Conservation (phyloP, 345 rosid species). For the Arabis alpina region DNA sequence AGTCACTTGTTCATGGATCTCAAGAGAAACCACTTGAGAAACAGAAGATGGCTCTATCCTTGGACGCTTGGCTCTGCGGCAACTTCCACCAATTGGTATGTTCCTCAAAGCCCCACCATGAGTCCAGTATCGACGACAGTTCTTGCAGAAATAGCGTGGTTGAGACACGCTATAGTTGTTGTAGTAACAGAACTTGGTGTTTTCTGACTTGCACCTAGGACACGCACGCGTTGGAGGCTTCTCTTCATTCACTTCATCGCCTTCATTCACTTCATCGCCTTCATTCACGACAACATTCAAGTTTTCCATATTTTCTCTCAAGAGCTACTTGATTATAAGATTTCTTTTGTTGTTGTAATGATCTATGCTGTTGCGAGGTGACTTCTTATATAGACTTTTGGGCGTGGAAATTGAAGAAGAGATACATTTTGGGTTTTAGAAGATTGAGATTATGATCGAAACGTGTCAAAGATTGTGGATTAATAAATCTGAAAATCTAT, state of each 20-base stretch:
- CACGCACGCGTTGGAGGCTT: slow-evolving; percentile 31
- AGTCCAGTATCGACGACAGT: slow-evolving; percentile 41
- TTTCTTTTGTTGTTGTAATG: slow-evolving; percentile 4
- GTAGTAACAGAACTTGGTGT: slow-evolving; percentile 38
- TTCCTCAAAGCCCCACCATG: slow-evolving; percentile 38
- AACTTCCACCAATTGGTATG: slow-evolving; percentile 38
- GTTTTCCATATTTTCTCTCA: slow-evolving; percentile 16
- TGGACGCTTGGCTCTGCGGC: slow-evolving; percentile 12
- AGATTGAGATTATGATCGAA: slow-evolving; percentile 10
- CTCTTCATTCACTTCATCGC: slow-evolving; percentile 22
- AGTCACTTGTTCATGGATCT: neutral
- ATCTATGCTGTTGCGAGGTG: neutral
- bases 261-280: slow-evolving; percentile 18
- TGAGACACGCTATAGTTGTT: slow-evolving; percentile 38
- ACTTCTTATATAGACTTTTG: slow-evolving; percentile 6
- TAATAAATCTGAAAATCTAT: slow-evolving; percentile 13
- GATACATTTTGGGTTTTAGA: slow-evolving; percentile 9
- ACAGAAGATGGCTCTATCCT: slow-evolving; percentile 5
- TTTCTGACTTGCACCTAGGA: slow-evolving; percentile 35
- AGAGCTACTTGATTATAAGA: neutral
- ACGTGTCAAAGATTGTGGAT: slow-evolving; percentile 30
- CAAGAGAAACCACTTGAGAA: slow-evolving; percentile 9
- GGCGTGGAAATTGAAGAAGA: slow-evolving; percentile 5
- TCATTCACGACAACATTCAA: neutral
- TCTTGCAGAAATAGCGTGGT: slow-evolving; percentile 38